Evolutionary conservation across 2,329 filamentous ascomycete genomes (phyloP), one percentile per base, ranked within the genome.

Genomic region (Clonostachys byssicola): DNA sequence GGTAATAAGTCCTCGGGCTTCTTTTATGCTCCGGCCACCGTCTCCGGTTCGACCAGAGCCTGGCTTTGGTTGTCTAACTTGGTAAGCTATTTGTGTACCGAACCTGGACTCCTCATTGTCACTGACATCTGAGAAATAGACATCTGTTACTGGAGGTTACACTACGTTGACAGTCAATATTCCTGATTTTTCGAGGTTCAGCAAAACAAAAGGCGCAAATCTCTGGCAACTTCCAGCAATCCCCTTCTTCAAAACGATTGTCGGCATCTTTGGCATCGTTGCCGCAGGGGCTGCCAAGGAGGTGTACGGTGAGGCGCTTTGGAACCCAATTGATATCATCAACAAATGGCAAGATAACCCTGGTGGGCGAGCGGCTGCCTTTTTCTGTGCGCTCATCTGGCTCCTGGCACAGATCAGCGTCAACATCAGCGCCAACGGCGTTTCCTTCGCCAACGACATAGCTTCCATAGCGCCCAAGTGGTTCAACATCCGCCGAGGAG

Each of bases 291-390:
- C 73, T 3, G 66, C 72, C 20, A 63, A 67, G 34, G 57, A 67
- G 38, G 54, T 75, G 13, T 74, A 70, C 61, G 73, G 74, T 30
- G 57, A 62, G 16, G 67, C 73, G 47, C 56, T 73, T 54, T 77
- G 73, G 74, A 72, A 73, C 48, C 75, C 74, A 59, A 68, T 73
- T 10, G 67, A 66, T 20, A 70, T 76, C 38, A 67, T 76, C 49
- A 65, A 57, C 9, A 66, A 67, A 14, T 77, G 63, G 64, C 52
- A 54, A 8, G 33, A 23, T 2, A 54, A 54, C 2, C 51, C 57
- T 6, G 60, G 59, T 12, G 59, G 59, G 1, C 55, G 63, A 1
- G 61, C 61, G 1, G 62, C 60, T 1, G 57, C 61, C 23, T 66
- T 64, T 53, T 59, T 63, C 50, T 55, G 55, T 13, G 61, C 54